Percentiles rank a stretch among this genome's conserved stretches.
Conservation (phyloP, 371 early-diverging fungal genomes). For the Capillidium rhysosporum region DNA sequence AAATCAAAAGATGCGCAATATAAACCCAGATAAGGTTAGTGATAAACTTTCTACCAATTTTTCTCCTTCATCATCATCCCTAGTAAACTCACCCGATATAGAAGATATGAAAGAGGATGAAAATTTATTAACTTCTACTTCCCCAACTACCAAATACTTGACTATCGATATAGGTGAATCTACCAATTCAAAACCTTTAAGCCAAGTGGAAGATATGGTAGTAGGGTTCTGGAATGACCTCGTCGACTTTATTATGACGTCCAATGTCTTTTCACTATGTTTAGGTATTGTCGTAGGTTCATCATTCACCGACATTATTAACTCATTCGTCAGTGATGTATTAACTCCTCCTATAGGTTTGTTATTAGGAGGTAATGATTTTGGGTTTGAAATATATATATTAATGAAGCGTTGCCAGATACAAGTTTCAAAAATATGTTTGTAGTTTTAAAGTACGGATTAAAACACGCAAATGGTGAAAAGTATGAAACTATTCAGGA, state of each 20-base stretch:
- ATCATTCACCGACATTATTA: slow-evolving; percentile 1
- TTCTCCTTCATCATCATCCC: no score
- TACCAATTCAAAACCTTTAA: no score
- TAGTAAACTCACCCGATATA: no score
- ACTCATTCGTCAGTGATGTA: slow-evolving; percentile 5
- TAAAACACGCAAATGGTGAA: not conserved
- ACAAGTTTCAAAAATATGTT: slow-evolving; percentile 1
- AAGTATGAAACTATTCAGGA: slow-evolving; percentile 3
- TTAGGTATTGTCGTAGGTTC: not conserved
- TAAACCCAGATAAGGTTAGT: no score
- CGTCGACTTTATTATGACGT: not conserved
- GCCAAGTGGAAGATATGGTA: not conserved
- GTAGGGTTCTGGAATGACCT: slow-evolving; percentile 1
- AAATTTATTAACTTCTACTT: no score
- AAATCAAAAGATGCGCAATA: no score
- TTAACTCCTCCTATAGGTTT: slow-evolving; percentile 1
- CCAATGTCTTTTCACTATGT: not conserved
- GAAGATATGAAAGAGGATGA: no score
- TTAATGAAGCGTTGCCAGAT: not conserved
- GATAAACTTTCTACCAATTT: no score
- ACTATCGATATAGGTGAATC: no score
- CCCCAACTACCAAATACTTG: no score
- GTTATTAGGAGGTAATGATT: slow-evolving; percentile 1
- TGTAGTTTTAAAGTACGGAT: slow-evolving; percentile 2
- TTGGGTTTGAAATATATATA: not conserved